These are phyloP conservation scores for Trametes cinnabarina DNA, from an alignment of 768 basidiomycete species.

Conservation along the genomic window DNA sequence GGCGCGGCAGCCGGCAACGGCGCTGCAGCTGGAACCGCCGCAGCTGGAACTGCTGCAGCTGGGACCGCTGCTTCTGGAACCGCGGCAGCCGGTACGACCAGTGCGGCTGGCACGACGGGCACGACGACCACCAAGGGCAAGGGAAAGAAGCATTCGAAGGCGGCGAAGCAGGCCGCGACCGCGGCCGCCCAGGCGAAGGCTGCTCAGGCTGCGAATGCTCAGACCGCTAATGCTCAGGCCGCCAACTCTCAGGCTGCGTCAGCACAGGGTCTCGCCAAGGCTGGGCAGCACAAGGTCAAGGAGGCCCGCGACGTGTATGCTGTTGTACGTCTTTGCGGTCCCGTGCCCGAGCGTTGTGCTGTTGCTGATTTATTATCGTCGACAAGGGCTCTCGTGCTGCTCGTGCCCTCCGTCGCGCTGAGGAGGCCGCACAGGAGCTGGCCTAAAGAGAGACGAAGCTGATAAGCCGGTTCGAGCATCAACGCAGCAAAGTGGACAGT, in stretches of 20 bases:
- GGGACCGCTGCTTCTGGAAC: neutral
- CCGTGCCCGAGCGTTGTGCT: too few species aligned
- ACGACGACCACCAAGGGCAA: constrained; percentile 8
- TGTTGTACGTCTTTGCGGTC: neutral
- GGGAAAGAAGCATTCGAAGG: neutral
- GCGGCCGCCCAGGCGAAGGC: neutral
- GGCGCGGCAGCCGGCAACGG: neutral
- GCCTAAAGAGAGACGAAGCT: neutral
- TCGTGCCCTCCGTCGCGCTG: neutral
- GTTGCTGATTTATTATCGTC: too few species aligned
- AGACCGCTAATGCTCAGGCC: too few species aligned
- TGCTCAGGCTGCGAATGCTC: neutral
- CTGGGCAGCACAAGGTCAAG: neutral
- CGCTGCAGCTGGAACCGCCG: neutral
- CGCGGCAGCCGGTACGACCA: neutral
- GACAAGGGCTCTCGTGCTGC: constrained; percentile 4
- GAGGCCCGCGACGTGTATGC: constrained; percentile 3
- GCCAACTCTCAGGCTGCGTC: neutral
- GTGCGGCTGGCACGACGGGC: neutral
- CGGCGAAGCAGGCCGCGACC: constrained; percentile 18
- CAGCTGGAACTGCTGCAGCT: neutral
- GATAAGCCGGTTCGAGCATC: too few species aligned
- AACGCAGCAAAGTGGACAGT: too few species aligned
- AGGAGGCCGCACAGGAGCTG: neutral
- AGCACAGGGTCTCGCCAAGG: neutral